A percentile compares a stretch with the other conserved stretches of the same genome.
Conservation (phyloP, 2,329 filamentous ascomycete species). For the Ophiostoma piceae region DNA sequence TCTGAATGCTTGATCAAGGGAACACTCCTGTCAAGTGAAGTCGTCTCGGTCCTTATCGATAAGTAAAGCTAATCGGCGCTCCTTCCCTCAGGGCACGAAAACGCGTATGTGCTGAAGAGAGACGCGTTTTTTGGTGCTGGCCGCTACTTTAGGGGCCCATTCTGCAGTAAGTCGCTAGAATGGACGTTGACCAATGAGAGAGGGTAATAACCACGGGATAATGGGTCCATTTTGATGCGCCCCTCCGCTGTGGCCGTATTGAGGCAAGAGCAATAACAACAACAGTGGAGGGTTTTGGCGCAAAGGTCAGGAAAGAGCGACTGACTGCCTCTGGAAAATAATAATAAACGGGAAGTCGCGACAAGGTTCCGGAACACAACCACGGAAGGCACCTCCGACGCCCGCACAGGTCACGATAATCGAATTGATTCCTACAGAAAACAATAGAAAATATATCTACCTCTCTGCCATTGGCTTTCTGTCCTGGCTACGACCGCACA, state of each 20-base stretch:
- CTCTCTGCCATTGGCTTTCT: not conserved
- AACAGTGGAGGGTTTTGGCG: conserved; percentile 8
- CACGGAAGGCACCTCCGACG: conserved; percentile 11
- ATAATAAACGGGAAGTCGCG: conserved; percentile 13
- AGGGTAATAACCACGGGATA: not conserved
- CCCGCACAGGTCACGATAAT: conserved; percentile 6
- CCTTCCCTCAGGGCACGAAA: not conserved
- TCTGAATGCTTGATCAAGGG: not conserved
- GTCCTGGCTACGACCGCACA: not conserved
- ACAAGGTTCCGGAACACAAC: not conserved
- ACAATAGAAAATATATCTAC: not conserved
- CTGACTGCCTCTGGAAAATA: not conserved
- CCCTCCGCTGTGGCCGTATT: conserved; percentile 2
- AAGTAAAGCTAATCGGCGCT: not conserved
- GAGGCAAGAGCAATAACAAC: conserved; percentile 2
- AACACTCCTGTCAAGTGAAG: not conserved
- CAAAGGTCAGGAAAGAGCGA: conserved; percentile 9
- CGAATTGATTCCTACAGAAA: not conserved
- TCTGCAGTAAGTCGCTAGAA: not conserved
- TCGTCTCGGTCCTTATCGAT: not conserved
- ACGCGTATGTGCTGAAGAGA: conserved; percentile 20
- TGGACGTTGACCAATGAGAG: not conserved
- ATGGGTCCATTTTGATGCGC: not conserved
- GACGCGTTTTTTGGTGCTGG: conserved; percentile 20
- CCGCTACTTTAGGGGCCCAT: conserved; percentile 1